Evolutionary conservation across 176 grass and related monocot genomes (phyloP).

Genomic region (Guadua angustifolia): DNA sequence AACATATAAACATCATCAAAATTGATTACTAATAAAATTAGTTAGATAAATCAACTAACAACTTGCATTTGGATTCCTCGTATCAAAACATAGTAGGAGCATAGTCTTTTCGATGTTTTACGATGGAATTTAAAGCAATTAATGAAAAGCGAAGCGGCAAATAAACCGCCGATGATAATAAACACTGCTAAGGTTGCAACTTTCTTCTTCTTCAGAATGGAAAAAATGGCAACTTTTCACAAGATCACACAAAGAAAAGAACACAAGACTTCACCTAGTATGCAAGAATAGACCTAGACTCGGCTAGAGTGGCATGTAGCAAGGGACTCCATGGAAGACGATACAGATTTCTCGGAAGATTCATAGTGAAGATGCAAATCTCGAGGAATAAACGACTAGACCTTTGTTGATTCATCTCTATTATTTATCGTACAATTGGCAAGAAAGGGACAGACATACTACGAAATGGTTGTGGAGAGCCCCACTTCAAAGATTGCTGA

Average conservation of each 20-base stretch:
- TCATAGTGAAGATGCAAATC: slow-evolving; percentile 46
- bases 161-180: neutral
- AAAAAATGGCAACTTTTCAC: neutral
- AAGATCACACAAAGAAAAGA: slow-evolving; percentile 16
- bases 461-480: slow-evolving; percentile 1
- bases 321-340: slow-evolving; percentile 9
- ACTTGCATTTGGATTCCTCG: no score
- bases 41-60: no score
- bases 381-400: slow-evolving; percentile 1
- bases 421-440: neutral
- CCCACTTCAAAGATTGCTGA: slow-evolving; percentile 39
- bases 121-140: slow-evolving; percentile 20
- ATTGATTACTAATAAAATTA: no score
- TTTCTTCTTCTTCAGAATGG: neutral
- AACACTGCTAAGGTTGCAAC: slow-evolving; percentile 35
- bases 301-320: neutral
- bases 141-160: slow-evolving; percentile 11
- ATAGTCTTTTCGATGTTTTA: no score
- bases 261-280: slow-evolving; percentile 8
- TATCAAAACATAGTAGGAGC: no score
- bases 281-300: slow-evolving; percentile 28
- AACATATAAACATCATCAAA: no score
- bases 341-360: slow-evolving; percentile 39
- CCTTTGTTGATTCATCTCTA: slow-evolving; percentile 38
- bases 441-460: slow-evolving; percentile 35